Evolutionary conservation across 148 eudicot genomes (phyloP), one percentile per base, ranked within the genome.

Genomic region (Vaccinium vitisidaea): DNA sequence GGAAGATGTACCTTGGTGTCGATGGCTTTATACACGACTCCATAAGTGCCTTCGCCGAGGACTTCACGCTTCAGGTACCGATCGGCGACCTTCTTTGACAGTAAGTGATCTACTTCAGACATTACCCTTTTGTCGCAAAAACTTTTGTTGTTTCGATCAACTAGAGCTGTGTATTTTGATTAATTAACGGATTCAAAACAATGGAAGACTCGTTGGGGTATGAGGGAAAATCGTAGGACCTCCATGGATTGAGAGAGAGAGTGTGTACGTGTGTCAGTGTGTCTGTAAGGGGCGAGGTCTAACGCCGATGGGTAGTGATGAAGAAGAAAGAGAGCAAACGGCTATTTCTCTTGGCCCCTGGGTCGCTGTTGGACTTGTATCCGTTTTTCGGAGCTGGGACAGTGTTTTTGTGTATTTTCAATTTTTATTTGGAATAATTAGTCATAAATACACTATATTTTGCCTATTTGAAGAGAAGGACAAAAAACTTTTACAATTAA

Each of bases 41-140:
- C 99, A 87, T 96, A 96, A 46, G 99, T 96, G 79, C 99, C 99
- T 88, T 95, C 98, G 56, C 99, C 99, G 27, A 96, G 92, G 59
- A 93, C 88, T 84, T 93, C 99, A 25, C 98, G 93, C 87, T 96
- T 96, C 19, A 96, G 87, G 85, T 96, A 96, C 30, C 99, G 94
- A 91, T 94, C 98, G 83, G 95, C 97, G 52, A 94, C 95, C 86
- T 92, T 96, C 91, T 93, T 92, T 1, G 91, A 61, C 48, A 85
- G 58, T 55, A 94, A 80, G 39, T 56, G 85, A 36, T 91, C 90
- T 23, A 82, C 82, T 82, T 91, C 91, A 74, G 90, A 70, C 91
- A 88, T 90, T 50, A 49, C 73, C 71, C 50, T 52, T 14, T 13
- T 79, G 2, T 53, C 65, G 6, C 18, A 67, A 13, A 67, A 3